Base-by-base conservation (phyloP, 306 rosid species). In the Medicago lupulina region DNA sequence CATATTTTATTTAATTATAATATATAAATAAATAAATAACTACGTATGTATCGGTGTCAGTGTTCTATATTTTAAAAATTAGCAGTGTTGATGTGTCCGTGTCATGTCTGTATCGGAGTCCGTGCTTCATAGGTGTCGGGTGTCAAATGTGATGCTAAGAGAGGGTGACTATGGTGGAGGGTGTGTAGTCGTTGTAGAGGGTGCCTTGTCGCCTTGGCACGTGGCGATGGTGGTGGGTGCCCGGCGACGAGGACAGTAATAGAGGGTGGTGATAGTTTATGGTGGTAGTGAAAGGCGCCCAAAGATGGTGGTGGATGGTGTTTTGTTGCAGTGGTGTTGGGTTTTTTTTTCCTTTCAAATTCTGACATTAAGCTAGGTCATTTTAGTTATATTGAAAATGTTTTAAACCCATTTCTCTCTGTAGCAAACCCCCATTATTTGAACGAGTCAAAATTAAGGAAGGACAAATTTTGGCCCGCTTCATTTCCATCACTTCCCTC, bases 331-430 rank as follows among this genome's bases (percentile, higher is more conserved):
- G 38, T 40, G 34, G 51, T 43, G 49, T 19, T 12, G 51, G 51
- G 31, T 60, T 2, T 61, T 31, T 31, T 63, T 38, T 1, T 34
- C 0, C 38, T 34, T 34, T 34, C 38, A 4, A 3, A 16, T 64
- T 16, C 28, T 64, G 28, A 64, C 39, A 4, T 38, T 64, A 64
- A 16, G 70, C 39, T 38, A 9, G 46, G 28, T n/a, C 47, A 9
- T 64, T 64, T 64, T 38, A 46, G 73, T 46, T 46, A 23, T 25
- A 46, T 47, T 21, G 19, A 46, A 19, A 44, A 67, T 46, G 28
- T 46, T 67, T 47, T 15, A 67, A 67, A 44, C 14, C 21, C 7
- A 44, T 44, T 44, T 67, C 71, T 46, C 71, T 67, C 39, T 43
- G 9, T 38, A 7, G 12, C 38, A 67, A 39, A 41, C 4, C 38